Base-by-base conservation (phyloP, 2,329 filamentous ascomycete genomes). In the Cercospora sp. region DNA sequence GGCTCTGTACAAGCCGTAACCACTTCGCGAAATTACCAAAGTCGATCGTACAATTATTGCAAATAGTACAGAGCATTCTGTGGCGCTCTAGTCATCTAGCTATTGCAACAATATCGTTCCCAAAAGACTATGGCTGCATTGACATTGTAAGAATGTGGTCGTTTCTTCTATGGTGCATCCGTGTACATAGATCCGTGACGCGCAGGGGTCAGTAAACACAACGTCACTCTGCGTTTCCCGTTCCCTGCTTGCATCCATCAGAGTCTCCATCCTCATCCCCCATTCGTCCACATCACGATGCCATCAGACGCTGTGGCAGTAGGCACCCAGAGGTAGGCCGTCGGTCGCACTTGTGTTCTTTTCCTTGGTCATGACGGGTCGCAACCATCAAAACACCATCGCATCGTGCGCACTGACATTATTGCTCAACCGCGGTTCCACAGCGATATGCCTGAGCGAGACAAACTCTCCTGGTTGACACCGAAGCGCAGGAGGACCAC, bases 401-500 rank as follows among this genome's bases (percentile, higher is more conserved):
- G 21, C 61, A 61, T 61, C 26, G 61, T 51, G n/a, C 18, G 26
- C 18, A 58, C 30, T 53, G 45, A 57, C 49, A n/a, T 53, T 13
- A 12, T n/a, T 49, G 37, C 37, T 59, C 40, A 43, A 58, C 24
- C 21, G 28, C 24, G 40, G 8, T 30, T 10, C 34, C 59, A 45
- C 18, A 62, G 58, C 18, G 37, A 57, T 40, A 66, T 66, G 64
- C 64, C 64, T 9, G 64, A 66, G 7, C 51, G 43, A 30, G 64
- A 66, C 43, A 66, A 63, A 26, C 71, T 73, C 70, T 71, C 71
- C 37, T 76, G 72, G 70, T 71, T 76, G 34, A 70, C 65, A 18
- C 74, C 74, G 21, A 75, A 75, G 65, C 69, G 74, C 12, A 65
- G 74, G 53, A 69, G 69, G 49, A 76, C 74, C 2, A 76, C 73